Base-by-base conservation (phyloP, 2,329 filamentous ascomycete genomes). In the Tympanopsis confertula region DNA sequence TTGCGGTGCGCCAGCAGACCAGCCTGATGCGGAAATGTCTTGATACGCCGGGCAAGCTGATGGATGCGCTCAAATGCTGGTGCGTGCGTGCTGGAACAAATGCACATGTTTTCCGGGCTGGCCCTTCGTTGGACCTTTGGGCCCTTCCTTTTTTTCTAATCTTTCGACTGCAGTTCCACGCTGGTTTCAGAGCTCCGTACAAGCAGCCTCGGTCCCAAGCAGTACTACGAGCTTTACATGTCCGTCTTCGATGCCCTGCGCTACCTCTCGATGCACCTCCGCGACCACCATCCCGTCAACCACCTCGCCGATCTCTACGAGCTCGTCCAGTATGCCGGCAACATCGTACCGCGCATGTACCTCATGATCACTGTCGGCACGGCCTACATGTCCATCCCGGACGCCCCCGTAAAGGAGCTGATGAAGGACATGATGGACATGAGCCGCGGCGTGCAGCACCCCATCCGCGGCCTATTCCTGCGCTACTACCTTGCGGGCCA, bases 391-490 rank as follows among this genome's bases (percentile, higher is more conserved):
- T 82, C 86, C 19, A 93, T 98, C 54, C 84, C 91, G 52, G 91
- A 96, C 70, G 91, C 93, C 41, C 91, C 91, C 1, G 91, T 98
- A 48, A 98, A 98, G 65, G 91, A 98, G 67, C 86, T 98, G 44
- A 98, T 98, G 91, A 98, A 98, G 64, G 91, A 98, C 60, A 98
- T 98, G 91, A 98, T 98, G 91, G 91, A 98, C 62, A 98, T 98
- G 91, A 96, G 87, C 62, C 77, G 91, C 45, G 91, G 91, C 40
- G 88, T 98, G 17, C 91, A 98, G 55, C 91, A 98, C 60, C 91
- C 91, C 13, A 88, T 95, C 44, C 85, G 91, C 41, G 91, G 91
- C 14, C 69, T 98, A 39, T 98, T 98, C 57, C 65, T 98, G 51
- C 80, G 91, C 54, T 98, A 98, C 62, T 98, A 95, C 56, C 74